Evolutionary conservation across 148 eudicot species (phyloP), one percentile per base, ranked within the genome.

Genomic region (Camellia japonica): DNA sequence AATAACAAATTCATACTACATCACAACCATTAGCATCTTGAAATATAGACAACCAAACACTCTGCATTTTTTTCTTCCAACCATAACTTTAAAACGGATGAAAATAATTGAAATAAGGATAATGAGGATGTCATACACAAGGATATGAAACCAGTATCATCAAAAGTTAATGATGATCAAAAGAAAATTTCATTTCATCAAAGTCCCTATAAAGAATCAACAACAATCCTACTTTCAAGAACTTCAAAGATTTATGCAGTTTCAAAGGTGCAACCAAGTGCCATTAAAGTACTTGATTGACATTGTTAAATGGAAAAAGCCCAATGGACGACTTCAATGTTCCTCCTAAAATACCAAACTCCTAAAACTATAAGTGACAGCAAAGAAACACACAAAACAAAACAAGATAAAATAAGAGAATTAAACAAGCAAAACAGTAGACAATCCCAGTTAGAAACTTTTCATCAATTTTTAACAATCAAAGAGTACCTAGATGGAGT

Each of bases 121-220:
- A 73, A 55, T 20, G 43, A 20, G 62, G 62, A 52, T 54, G 59
- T 49, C 58, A 19, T 71, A 18, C 55, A 20, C 15, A 71, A 51
- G 42, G 59, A 71, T 19, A 71, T 19, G 58, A 71, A 47, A 4
- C 41, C 41, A 71, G 74, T 20, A 19, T 5, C 18, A 6, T 7
- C 38, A 71, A 71, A 2, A 15, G 15, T 13, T 8, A 58, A 3
- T 14, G 12, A 60, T 16, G 54, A 54, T 19, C 52, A 6, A 69
- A 47, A 51, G 58, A 71, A 49, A n/a, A 71, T n/a, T 47, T 38
- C 38, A 72, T 51, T 72, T 72, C 75, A 72, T 23, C n/a, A 52
- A 14, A 19, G 43, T 9, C 62, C 74, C 38, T 11, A 43, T 20
- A 52, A 72, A 72, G 9, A 51, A 42, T 6, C n/a, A 49, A 72